These are phyloP conservation scores for Coemansia sp. DNA, from an alignment of 192 early-diverging fungal species.

Conservation along the genomic window DNA sequence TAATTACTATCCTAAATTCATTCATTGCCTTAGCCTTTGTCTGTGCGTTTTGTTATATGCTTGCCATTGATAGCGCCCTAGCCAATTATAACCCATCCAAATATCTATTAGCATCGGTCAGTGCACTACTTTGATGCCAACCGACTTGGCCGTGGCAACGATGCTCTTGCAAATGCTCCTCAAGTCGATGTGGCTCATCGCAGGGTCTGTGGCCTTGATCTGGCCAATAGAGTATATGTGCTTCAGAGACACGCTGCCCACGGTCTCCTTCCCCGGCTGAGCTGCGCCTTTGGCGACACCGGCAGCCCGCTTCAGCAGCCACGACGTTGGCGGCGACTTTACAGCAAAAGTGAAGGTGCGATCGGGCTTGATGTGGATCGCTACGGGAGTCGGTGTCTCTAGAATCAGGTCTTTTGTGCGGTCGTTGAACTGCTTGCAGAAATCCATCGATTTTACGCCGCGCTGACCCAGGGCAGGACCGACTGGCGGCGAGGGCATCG, in stretches of 20 bases:
- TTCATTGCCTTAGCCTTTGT: no score
- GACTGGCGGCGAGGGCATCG: conserved; percentile 87
- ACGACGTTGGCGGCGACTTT: conserved; percentile 83
- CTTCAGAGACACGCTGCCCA: conserved; percentile 82
- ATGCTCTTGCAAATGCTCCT: conserved; percentile 68
- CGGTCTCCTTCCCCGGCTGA: conserved; percentile 69
- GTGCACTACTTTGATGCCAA: conserved; percentile 82
- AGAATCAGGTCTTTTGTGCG: conserved; percentile 76
- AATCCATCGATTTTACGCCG: conserved; percentile 97
- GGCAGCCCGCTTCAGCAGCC: conserved; percentile 81
- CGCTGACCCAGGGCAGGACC: conserved; percentile 94
- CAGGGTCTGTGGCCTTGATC: conserved; percentile 80
- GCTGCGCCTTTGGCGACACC: conserved; percentile 82
- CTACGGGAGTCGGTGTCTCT: conserved; percentile 78
- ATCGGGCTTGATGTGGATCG: conserved; percentile 86
- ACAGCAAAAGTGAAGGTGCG: conserved; percentile 85
- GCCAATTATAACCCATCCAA: no score
- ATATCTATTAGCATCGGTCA: conserved; percentile 7
- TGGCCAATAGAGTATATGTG: conserved; percentile 93
- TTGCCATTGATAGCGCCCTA: no score
- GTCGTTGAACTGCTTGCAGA: conserved; percentile 98
- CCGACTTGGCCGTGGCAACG: conserved; percentile 69
- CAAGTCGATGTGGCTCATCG: conserved; percentile 65
- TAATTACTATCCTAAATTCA: not conserved
- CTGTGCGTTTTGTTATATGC: no score